Evolutionary conservation across 495 filamentous ascomycete species (phyloP).

Genomic region (Lineolata rhizophorae): DNA sequence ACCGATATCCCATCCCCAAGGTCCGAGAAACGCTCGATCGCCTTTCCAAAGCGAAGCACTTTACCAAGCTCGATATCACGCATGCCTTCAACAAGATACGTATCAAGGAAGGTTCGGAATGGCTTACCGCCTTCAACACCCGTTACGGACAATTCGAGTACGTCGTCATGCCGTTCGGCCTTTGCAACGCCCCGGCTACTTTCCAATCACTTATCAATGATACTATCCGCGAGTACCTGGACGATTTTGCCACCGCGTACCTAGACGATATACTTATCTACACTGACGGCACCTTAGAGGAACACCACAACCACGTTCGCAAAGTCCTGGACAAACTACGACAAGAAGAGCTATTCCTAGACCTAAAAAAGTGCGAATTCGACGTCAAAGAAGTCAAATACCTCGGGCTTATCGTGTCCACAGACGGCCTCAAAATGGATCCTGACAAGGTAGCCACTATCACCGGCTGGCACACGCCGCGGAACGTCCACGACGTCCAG

Average conservation of each 20-base stretch:
- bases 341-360: slow-evolving; percentile 7
- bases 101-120: slow-evolving; percentile 14
- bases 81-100: slow-evolving; percentile 20
- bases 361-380: slow-evolving; percentile 16
- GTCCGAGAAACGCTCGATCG: slow-evolving; percentile 9
- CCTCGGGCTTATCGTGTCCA: slow-evolving; percentile 11
- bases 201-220: neutral
- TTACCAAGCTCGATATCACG: slow-evolving; percentile 14
- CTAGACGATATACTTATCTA: slow-evolving; percentile 1
- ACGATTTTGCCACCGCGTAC: neutral
- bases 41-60: slow-evolving; percentile 7
- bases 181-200: neutral
- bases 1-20: slow-evolving; percentile 11
- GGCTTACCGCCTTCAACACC: slow-evolving; percentile 18
- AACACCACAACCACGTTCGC: slow-evolving; percentile 4
- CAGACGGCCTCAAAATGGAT: slow-evolving; percentile 12
- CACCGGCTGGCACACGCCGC: slow-evolving; percentile 9
- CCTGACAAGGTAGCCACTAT: slow-evolving; percentile 12
- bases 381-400: slow-evolving; percentile 9
- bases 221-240: neutral
- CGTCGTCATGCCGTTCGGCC: neutral
- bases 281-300: neutral
- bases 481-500: slow-evolving; percentile 9
- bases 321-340: slow-evolving; percentile 5
- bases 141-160: slow-evolving; percentile 9